Base-by-base conservation (phyloP, 2,329 filamentous ascomycete genomes). In the Hypocrella siamensis region DNA sequence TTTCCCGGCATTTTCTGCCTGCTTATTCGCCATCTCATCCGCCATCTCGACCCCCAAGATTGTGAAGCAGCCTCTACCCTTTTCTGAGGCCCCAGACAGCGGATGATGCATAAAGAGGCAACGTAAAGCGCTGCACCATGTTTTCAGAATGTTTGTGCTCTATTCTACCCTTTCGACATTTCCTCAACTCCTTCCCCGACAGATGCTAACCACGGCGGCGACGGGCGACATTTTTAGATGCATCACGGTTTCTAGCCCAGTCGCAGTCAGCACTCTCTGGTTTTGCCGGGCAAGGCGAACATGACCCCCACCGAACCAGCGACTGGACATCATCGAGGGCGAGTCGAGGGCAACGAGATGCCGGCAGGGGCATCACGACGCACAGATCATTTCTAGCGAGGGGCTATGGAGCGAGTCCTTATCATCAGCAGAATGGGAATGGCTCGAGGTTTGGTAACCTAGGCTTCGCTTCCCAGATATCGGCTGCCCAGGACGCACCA, bases 221-320 rank as follows among this genome's bases (percentile, higher is more conserved):
- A n/a, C n/a, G n/a, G n/a, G n/a, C n/a, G n/a, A n/a, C n/a, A n/a
- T n/a, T n/a, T n/a, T n/a, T 49, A 94, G 90, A 96, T 77, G 90
- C 90, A 48, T 96, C 88, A 43, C 79, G 79, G 45, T 98, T 98
- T 55, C 75, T 98, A 46, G 83, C 86, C 38, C 90, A 96, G 70
- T 94, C 86, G 43, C 86, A 93, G 64, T 93, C 86, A 38, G 79
- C 84, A 40, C 65, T 96, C 47, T 83, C 79, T 43, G 74, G 63
- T 53, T 75, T 85, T 38, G 40, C 34, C 18, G 70, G 63, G 58
- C 71, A 79, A 51, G 57, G 70, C 37, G 72, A 60, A 40, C 59
- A 56, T 38, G 57, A 53, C 30, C 46, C 43, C 19, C 40, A 40
- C 32, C 44, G 46, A 31, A 46, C 46, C 37, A 33, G 42, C 38